phyloP scores from a whole-genome alignment of 371 early-diverging fungal genomes.

The Circinella umbellata region DNA sequence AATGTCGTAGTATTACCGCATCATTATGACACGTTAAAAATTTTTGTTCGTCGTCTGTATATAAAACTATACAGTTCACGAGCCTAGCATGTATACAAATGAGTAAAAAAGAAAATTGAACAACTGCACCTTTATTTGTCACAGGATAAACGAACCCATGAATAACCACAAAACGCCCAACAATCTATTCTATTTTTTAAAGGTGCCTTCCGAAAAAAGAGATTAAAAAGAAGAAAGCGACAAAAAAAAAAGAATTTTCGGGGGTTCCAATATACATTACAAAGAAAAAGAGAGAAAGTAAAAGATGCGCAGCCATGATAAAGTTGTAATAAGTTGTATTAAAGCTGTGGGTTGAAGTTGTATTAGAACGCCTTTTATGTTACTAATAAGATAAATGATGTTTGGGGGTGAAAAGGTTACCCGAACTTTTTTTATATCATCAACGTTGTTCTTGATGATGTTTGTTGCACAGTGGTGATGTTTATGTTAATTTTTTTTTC shows the following conservation, averaged over 20 bases:
- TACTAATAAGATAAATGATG: too few relatives aligned
- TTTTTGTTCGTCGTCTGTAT: neutral
- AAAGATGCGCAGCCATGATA: constrained; percentile 10
- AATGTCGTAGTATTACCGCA: too few relatives aligned
- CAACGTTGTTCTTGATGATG: too few relatives aligned
- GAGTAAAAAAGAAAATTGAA: neutral
- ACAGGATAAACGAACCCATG: constrained; percentile 9
- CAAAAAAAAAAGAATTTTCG: neutral
- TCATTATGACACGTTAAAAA: too few relatives aligned
- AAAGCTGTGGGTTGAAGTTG: neutral
- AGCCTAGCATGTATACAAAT: neutral
- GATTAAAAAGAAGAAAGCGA: neutral
- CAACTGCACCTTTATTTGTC: constrained; percentile 1
- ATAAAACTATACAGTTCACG: neutral
- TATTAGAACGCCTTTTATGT: neutral
- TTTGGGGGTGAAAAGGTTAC: too few relatives aligned
- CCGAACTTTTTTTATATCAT: too few relatives aligned
- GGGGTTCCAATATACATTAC: too few relatives aligned
- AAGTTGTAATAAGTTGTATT: neutral
- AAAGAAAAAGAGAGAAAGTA: neutral
- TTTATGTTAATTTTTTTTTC: too few relatives aligned
- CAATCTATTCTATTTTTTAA: neutral
- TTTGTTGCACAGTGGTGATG: too few relatives aligned
- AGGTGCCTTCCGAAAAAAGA: constrained; percentile 8
- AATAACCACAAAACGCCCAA: constrained; percentile 7